These are phyloP conservation scores for Backusella parvicylindrica DNA, from an alignment of 192 early-diverging fungal genomes.

Conservation along the genomic window DNA sequence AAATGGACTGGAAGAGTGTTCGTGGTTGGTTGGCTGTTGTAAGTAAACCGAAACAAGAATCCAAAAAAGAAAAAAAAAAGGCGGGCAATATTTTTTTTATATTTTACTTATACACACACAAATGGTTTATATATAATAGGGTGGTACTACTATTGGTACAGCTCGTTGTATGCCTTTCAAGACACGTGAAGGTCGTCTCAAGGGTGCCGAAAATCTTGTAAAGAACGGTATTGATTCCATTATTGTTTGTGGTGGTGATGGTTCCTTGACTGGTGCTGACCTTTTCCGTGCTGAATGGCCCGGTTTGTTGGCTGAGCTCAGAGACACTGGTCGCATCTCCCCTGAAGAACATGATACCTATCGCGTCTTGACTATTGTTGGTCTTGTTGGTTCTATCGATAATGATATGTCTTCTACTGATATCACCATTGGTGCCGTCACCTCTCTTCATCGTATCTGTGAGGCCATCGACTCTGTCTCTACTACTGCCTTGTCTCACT, in stretches of 20 bases:
- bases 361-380: constrained; percentile 86
- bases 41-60: constrained; percentile 13
- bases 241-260: constrained; percentile 95
- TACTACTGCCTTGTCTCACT: constrained; percentile 90
- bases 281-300: constrained; percentile 89
- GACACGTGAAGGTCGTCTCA: constrained; percentile 78
- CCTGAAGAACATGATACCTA: constrained; percentile 56
- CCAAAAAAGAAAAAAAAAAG: not conserved
- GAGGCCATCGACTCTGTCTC: constrained; percentile 91
- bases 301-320: constrained; percentile 73
- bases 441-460: constrained; percentile 92
- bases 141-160: constrained; percentile 94
- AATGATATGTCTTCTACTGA: constrained; percentile 90
- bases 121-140: constrained; percentile 41
- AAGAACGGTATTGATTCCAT: constrained; percentile 91
- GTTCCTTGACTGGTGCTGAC: constrained; percentile 95
- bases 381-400: constrained; percentile 96
- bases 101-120: not conserved
- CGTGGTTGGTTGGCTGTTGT: constrained; percentile 76
- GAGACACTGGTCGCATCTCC: constrained; percentile 54
- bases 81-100: not conserved
- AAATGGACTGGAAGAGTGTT: constrained; percentile 88
- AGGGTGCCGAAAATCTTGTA: constrained; percentile 81
- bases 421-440: constrained; percentile 95
- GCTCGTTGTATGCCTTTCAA: constrained; percentile 88